Percentiles rank a stretch among this genome's conserved stretches.
Evolutionary conservation across 495 filamentous ascomycete species (phyloP).

Genomic region (Penicillium tannophilum): DNA sequence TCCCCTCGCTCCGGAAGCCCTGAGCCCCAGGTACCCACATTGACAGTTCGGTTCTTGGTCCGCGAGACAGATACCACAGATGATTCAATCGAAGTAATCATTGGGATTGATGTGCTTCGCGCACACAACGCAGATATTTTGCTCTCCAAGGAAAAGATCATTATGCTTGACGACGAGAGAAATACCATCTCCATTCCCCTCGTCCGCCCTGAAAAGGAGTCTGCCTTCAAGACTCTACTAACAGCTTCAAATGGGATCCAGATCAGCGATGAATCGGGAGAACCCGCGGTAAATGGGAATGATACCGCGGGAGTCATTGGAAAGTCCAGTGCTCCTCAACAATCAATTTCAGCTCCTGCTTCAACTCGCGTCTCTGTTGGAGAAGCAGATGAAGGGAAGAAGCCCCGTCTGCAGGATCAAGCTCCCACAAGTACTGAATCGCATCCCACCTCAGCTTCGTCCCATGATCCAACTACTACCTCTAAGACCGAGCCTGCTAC

Average conservation of each 20-base stretch:
- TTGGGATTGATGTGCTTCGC: conserved; percentile 86
- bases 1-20: conserved; percentile 74
- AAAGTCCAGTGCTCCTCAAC: conserved; percentile 14
- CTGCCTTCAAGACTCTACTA: conserved; percentile 72
- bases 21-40: conserved; percentile 73
- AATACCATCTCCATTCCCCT: conserved; percentile 91
- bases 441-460: conserved; percentile 9
- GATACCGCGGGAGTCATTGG: conserved; percentile 34
- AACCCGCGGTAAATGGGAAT: conserved; percentile 23
- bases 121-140: conserved; percentile 87
- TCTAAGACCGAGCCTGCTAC: conserved; percentile 50
- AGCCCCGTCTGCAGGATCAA: conserved; percentile 20
- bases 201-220: conserved; percentile 88
- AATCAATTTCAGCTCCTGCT: conserved; percentile 25
- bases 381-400: conserved; percentile 42
- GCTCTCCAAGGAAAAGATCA: conserved; percentile 87
- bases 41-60: conserved; percentile 79
- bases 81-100: conserved; percentile 71
- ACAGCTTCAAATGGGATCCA: conserved; percentile 50
- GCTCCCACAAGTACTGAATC: background rate
- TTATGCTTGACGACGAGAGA: conserved; percentile 81
- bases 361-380: conserved; percentile 32
- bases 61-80: conserved; percentile 52
- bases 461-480: conserved; percentile 36
- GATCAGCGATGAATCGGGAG: conserved; percentile 3